A percentile compares a stretch with the other conserved stretches of the same genome.
These are phyloP conservation scores for Albizia julibrissin DNA, from an alignment of 306 rosid genomes.

Conservation along the genomic window DNA sequence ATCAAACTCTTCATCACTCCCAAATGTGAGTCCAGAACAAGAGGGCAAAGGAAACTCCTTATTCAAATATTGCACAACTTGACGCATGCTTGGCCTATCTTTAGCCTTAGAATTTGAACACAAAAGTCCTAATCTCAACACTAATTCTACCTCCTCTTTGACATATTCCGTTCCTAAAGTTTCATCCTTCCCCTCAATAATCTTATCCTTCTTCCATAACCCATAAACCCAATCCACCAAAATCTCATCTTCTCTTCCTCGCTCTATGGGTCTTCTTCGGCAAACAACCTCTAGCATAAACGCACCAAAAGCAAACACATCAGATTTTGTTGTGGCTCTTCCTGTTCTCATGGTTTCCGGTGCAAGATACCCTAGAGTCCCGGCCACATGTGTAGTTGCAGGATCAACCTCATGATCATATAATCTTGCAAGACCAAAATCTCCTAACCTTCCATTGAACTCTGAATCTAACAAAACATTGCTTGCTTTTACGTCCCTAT, in stretches of 20 bases:
- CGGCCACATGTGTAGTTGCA: constrained; percentile 64
- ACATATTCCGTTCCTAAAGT: neutral
- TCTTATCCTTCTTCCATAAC: constrained; percentile 43
- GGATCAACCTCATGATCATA: constrained; percentile 62
- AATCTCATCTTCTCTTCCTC: neutral
- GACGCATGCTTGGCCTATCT: neutral
- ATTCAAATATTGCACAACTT: neutral
- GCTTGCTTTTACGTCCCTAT: constrained; percentile 77
- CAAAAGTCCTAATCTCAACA: neutral
- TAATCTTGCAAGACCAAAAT: constrained; percentile 71
- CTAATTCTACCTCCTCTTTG: neutral
- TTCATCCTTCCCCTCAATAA: constrained; percentile 46
- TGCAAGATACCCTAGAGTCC: constrained; percentile 72
- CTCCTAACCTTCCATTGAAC: constrained; percentile 63
- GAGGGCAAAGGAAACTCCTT: neutral
- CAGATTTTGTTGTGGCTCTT: constrained; percentile 52
- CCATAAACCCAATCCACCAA: constrained; percentile 59
- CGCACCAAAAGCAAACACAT: constrained; percentile 67
- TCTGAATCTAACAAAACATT: constrained; percentile 62
- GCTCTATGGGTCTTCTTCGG: constrained; percentile 62
- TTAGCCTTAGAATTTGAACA: neutral
- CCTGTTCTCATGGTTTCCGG: constrained; percentile 66
- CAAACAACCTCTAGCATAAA: constrained; percentile 65
- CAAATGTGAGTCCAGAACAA: neutral
- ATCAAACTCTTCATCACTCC: neutral